Conservation (phyloP, 2,329 filamentous ascomycete species). For the Cercospora sp. region DNA sequence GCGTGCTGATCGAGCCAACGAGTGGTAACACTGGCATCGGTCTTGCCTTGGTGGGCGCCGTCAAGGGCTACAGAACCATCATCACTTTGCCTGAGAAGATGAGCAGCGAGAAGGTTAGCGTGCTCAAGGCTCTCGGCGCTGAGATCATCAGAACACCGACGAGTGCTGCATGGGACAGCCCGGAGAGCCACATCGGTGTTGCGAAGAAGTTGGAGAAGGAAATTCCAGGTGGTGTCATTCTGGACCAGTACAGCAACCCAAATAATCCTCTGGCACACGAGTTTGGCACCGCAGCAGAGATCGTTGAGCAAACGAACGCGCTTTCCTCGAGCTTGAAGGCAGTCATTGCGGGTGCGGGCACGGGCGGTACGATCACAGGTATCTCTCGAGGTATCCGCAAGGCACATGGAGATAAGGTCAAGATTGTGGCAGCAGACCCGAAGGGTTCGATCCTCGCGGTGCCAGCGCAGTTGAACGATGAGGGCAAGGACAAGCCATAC, state of each 20-base stretch:
- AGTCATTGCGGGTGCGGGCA: constrained; percentile 88
- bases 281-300: constrained; percentile 90
- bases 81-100: constrained; percentile 99
- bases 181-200: constrained; percentile 96
- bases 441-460: constrained; percentile 87
- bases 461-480: constrained; percentile 75
- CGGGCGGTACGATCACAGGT: constrained; percentile 92
- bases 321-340: constrained; percentile 70
- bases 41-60: constrained; percentile 85
- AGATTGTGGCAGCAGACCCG: constrained; percentile 89
- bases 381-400: constrained; percentile 82
- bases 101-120: constrained; percentile 96
- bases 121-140: constrained; percentile 87
- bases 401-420: constrained; percentile 74
- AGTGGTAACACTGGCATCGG: constrained; percentile 98
- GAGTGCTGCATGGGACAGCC: constrained; percentile 89
- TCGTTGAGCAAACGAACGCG: constrained; percentile 78
- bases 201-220: constrained; percentile 88
- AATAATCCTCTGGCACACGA: constrained; percentile 96
- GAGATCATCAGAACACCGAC: constrained; percentile 98
- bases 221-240: constrained; percentile 92
- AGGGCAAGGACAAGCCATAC: constrained; percentile 79
- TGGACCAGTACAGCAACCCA: constrained; percentile 90
- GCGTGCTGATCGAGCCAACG: constrained; percentile 87
- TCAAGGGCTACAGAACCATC: constrained; percentile 98